A percentile compares a stretch with the other conserved stretches of the same genome.
These are phyloP conservation scores for Ogataea wickerhamii DNA, from an alignment of 805 yeast species.

Conservation along the genomic window DNA sequence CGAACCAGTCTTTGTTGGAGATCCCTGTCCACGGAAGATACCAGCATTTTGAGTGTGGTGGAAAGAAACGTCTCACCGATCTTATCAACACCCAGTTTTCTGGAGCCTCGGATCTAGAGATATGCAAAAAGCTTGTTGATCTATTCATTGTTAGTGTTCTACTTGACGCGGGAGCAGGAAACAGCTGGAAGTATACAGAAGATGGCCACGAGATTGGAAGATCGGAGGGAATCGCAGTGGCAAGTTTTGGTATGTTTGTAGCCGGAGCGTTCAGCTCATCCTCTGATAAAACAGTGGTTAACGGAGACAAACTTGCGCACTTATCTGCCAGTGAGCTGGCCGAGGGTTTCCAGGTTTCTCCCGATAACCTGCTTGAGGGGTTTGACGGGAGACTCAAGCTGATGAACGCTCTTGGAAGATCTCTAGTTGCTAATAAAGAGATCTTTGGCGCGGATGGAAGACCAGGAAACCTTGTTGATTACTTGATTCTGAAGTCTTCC, in stretches of 20 bases:
- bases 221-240: constrained; percentile 65
- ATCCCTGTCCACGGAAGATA: constrained; percentile 70
- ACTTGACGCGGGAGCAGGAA: constrained; percentile 69
- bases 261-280: constrained; percentile 40
- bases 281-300: constrained; percentile 39
- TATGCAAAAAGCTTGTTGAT: constrained; percentile 53
- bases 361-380: constrained; percentile 49
- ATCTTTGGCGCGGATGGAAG: constrained; percentile 38
- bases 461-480: constrained; percentile 52
- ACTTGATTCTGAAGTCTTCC: constrained; percentile 31
- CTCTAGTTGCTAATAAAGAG: constrained; percentile 37
- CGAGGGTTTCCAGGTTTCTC: constrained; percentile 46
- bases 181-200: constrained; percentile 49
- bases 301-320: constrained; percentile 37
- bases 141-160: constrained; percentile 57
- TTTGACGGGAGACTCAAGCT: constrained; percentile 50
- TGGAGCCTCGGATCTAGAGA: constrained; percentile 34
- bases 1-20: constrained; percentile 33
- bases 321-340: constrained; percentile 36
- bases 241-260: constrained; percentile 51
- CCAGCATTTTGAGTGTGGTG: constrained; percentile 59
- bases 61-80: constrained; percentile 40
- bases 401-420: constrained; percentile 45
- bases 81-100: constrained; percentile 39
- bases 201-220: constrained; percentile 36